Conservation (phyloP, 1,284 basidiomycete species). For the Moniliophthora roreri region DNA sequence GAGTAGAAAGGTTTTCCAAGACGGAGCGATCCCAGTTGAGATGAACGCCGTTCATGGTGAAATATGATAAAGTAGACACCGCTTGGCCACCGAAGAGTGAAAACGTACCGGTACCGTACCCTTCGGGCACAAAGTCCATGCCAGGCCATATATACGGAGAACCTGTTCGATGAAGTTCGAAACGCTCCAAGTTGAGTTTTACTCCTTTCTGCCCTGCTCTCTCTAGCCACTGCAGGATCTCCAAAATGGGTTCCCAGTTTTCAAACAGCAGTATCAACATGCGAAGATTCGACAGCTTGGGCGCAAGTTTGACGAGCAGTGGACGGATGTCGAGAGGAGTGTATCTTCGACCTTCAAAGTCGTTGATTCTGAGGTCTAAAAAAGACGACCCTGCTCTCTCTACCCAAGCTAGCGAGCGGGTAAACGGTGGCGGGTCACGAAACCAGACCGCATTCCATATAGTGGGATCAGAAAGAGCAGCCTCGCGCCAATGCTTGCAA, state of each 20-base stretch:
- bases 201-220: constrained; percentile 1
- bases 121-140: constrained; percentile 31
- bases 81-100: constrained; percentile 46
- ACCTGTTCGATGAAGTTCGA: constrained; percentile 60
- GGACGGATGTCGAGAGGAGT: constrained; percentile 40
- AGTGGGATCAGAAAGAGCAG: constrained; percentile 46
- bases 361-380: constrained; percentile 57
- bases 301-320: constrained; percentile 46
- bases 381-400: constrained; percentile 49
- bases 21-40: constrained; percentile 51
- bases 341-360: constrained; percentile 34
- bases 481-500: constrained; percentile 53
- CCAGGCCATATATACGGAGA: constrained; percentile 44
- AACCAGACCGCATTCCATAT: constrained; percentile 66
- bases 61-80: constrained; percentile 39
- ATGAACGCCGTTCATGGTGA: constrained; percentile 55
- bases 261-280: constrained; percentile 54
- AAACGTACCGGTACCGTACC: constrained; percentile 31
- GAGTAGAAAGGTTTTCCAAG: constrained; percentile 49
- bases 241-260: constrained; percentile 48
- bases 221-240: constrained; percentile 45
- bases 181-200: constrained; percentile 37
- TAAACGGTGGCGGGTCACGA: constrained; percentile 44
- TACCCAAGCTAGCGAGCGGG: constrained; percentile 52
- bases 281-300: constrained; percentile 51